Percentiles rank a stretch among this genome's conserved stretches.
Evolutionary conservation across 805 yeast genomes (phyloP).

Genomic region (Maudiozyma pseudohumilis): DNA sequence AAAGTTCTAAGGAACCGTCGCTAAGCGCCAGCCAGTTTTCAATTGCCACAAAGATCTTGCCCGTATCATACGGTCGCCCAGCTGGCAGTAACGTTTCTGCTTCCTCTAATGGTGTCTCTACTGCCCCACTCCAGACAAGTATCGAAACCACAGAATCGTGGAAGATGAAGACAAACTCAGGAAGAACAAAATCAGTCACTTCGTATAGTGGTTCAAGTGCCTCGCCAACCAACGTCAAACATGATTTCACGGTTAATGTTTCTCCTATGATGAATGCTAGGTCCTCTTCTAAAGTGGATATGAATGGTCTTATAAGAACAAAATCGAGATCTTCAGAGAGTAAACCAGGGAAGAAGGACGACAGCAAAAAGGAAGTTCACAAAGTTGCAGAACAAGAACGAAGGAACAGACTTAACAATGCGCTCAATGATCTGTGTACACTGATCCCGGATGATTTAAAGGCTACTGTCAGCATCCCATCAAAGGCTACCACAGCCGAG

Average conservation of each 20-base stretch:
- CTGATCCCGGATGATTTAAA: constrained; percentile 56
- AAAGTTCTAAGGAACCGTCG: neutral
- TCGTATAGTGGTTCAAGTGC: constrained; percentile 11
- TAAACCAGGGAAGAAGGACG: constrained; percentile 5
- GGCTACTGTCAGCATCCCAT: constrained; percentile 54
- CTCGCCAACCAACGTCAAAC: constrained; percentile 14
- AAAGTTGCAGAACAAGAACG: constrained; percentile 95
- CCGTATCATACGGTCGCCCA: neutral
- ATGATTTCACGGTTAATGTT: constrained; percentile 12
- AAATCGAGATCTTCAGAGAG: constrained; percentile 1
- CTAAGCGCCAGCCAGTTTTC: neutral
- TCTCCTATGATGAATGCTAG: constrained; percentile 3
- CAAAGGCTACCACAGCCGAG: constrained; percentile 94
- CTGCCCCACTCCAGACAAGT: neutral
- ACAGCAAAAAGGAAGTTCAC: constrained; percentile 38
- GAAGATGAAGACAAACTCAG: constrained; percentile 2
- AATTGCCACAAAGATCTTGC: neutral
- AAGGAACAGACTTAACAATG: constrained; percentile 82
- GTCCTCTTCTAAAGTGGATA: constrained; percentile 1
- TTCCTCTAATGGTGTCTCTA: neutral
- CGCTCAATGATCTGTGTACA: constrained; percentile 62
- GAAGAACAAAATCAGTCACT: constrained; percentile 4
- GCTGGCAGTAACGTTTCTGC: too few relatives aligned
- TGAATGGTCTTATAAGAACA: constrained; percentile 1
- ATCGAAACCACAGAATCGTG: neutral